These are phyloP conservation scores for Rhodosporidiobolus odoratus DNA, from an alignment of 768 basidiomycete genomes.

Conservation along the genomic window DNA sequence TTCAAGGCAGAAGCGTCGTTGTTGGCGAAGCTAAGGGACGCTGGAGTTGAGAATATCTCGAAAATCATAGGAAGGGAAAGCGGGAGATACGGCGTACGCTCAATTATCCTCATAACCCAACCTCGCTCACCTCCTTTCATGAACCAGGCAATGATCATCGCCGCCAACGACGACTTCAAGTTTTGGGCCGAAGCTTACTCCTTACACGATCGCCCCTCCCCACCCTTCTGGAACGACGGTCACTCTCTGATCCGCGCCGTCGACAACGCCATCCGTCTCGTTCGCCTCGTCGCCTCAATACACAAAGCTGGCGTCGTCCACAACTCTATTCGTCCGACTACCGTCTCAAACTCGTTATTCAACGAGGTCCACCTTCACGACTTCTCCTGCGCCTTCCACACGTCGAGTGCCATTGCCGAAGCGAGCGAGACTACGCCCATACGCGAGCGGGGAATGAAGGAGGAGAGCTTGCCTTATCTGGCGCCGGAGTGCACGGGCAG, in stretches of 20 bases:
- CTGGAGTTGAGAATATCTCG: constrained; percentile 18
- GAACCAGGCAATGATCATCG: constrained; percentile 30
- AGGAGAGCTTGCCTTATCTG: constrained; percentile 33
- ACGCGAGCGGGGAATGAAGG: constrained; percentile 35
- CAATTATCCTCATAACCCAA: not conserved
- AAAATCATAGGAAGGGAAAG: constrained; percentile 25
- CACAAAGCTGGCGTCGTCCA: constrained; percentile 31
- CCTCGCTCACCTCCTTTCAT: not conserved
- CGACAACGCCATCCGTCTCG: constrained; percentile 23
- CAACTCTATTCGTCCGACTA: constrained; percentile 33
- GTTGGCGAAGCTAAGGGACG: constrained; percentile 7
- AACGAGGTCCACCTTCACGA: constrained; percentile 34
- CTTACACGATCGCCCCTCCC: not conserved
- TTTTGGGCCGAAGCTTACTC: constrained; percentile 18
- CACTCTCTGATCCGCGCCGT: constrained; percentile 1
- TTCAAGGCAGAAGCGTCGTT: constrained; percentile 29
- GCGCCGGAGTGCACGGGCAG: constrained; percentile 33
- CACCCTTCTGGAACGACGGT: constrained; percentile 21
- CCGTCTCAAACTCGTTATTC: constrained; percentile 18
- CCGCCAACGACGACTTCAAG: constrained; percentile 13
- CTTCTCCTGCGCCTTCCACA: constrained; percentile 30
- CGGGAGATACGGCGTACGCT: constrained; percentile 23
- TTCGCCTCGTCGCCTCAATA: constrained; percentile 22
- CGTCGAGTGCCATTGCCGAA: not conserved
- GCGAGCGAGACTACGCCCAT: constrained; percentile 1